Base-by-base conservation (phyloP, 2,329 filamentous ascomycete species). In the Gnomoniopsis sp. region DNA sequence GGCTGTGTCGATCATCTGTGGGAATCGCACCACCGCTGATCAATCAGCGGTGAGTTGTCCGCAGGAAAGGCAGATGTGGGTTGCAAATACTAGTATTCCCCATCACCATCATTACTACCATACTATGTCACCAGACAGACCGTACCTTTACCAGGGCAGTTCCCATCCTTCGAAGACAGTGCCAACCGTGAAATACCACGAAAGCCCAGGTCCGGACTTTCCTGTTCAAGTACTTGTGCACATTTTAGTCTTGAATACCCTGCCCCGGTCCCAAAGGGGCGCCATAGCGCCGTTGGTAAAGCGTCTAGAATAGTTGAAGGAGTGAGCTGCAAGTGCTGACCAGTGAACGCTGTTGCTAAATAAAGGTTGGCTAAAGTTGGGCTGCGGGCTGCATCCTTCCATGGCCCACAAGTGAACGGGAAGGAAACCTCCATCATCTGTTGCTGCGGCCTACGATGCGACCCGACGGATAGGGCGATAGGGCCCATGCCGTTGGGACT, bases 361-460 rank as follows among this genome's bases (percentile, higher is more conserved):
- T 17, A 36, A 6, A 41, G 30, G 38, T 22, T 33, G 26, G 26
- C 26, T 30, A 41, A n/a, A 6, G 4, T 26, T 22, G 21, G 15
- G 12, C 34, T 41, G 15, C 33, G n/a, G 33, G 30, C 11, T 19
- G 17, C 21, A 48, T 49, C 53, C 44, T 55, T 55, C 10, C 14
- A 15, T 11, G n/a, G 36, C 7, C 36, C 26, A 21, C 22, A 47
- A 21, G 22, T 8, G 26, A 30, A 38, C 43, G 26, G 41, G 52
- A 34, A 26, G 26, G 12, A 48, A 23, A 36, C n/a, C 17, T 26
- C 43, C 19, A 48, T 49, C 52, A 48, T 53, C 52, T 36, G 48
- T 19, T 58, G 52, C 55, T 58, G 59, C 60, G 60, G 60, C 60
- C 60, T 44, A 44, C 21, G 17, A 62, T 59, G 60, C 60, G 60